Evolutionary conservation across 208 protist genomes (phyloP).

Genomic region (Zelonia costaricensis): DNA sequence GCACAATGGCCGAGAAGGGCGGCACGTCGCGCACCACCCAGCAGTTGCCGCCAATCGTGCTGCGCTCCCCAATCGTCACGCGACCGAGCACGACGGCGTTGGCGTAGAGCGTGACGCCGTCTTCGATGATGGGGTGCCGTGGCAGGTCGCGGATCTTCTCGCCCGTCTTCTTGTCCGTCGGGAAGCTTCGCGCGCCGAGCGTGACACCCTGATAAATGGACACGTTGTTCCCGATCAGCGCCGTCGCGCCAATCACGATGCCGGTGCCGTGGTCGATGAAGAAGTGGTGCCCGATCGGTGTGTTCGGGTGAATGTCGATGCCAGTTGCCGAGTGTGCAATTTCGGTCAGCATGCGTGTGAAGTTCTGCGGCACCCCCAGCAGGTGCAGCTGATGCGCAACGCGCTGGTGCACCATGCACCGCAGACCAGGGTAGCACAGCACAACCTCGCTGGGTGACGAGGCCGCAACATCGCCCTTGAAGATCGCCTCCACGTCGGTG

Average conservation of each 20-base stretch:
- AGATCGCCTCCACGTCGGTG: slow-evolving; percentile 66
- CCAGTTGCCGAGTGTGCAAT: slow-evolving; percentile 66
- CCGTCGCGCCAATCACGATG: slow-evolving; percentile 87
- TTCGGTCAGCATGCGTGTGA: slow-evolving; percentile 76
- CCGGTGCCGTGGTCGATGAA: slow-evolving; percentile 93
- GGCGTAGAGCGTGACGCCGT: slow-evolving; percentile 83
- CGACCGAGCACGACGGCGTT: slow-evolving; percentile 81
- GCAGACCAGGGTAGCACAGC: slow-evolving; percentile 73
- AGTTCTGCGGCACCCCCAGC: slow-evolving; percentile 65
- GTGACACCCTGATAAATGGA: slow-evolving; percentile 88
- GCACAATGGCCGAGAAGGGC: slow-evolving; percentile 52
- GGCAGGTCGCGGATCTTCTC: slow-evolving; percentile 52
- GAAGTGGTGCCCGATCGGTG: slow-evolving; percentile 80
- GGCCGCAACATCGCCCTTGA: slow-evolving; percentile 60
- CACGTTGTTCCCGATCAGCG: slow-evolving; percentile 80
- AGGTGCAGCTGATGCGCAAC: slow-evolving; percentile 68
- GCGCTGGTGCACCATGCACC: slow-evolving; percentile 75
- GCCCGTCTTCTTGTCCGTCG: slow-evolving; percentile 52
- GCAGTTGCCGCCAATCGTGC: slow-evolving; percentile 76
- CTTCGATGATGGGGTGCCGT: slow-evolving; percentile 87
- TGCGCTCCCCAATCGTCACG: slow-evolving; percentile 73
- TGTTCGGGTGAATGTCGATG: slow-evolving; percentile 90
- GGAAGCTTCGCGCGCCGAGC: slow-evolving; percentile 78
- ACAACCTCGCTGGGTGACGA: slow-evolving; percentile 68
- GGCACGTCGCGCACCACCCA: slow-evolving; percentile 63